Base-by-base conservation (phyloP, 768 basidiomycete genomes). In the Pleurotus salmoneostramineus region DNA sequence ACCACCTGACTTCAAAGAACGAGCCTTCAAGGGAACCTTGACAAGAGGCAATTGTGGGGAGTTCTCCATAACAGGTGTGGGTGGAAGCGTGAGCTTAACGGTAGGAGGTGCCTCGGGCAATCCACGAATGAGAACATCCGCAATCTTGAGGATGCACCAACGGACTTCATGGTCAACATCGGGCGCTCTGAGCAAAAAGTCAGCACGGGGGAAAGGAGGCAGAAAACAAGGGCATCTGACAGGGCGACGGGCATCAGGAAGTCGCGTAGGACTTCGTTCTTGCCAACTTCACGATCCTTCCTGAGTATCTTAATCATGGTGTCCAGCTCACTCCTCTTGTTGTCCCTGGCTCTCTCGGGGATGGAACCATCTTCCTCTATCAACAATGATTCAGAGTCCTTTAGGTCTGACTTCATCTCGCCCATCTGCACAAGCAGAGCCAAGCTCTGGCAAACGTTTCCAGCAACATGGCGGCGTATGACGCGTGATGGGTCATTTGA, bases 81-180 rank as follows among this genome's bases (percentile, higher is more conserved):
- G 77, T 42, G 81, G 81, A 55, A 95, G 83, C 63, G 93, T 90
- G 50, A 95, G 86, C 47, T 85, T 91, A 60, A 95, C 87, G 58
- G 92, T 94, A 1, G 95, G 95, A 5, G 89, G 77, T 1, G 85
- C 80, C 71, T 98, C 96, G 58, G 92, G 86, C 3, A 85, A 76
- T 21, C 92, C 89, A 52, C 88, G 85, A 63, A 95, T 87, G 44
- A 94, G 81, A 15, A 96, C 78, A 64, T 98, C 96, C 4, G 92
- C 93, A 21, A 97, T 76, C 71, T 98, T 98, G 65, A 98, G 78
- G 50, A 96, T 74, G 62, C 89, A 92, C 85, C 93, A 92, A 47
- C 95, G 88, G 42, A 95, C 89, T 73, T 96, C 91, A 65, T 91
- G 81, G 69, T 97, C 94, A 56, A 85, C 79, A 59, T 88, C 85